Base-by-base conservation (phyloP, 1,139 yeast species). In the Arxiozyma bovina region DNA sequence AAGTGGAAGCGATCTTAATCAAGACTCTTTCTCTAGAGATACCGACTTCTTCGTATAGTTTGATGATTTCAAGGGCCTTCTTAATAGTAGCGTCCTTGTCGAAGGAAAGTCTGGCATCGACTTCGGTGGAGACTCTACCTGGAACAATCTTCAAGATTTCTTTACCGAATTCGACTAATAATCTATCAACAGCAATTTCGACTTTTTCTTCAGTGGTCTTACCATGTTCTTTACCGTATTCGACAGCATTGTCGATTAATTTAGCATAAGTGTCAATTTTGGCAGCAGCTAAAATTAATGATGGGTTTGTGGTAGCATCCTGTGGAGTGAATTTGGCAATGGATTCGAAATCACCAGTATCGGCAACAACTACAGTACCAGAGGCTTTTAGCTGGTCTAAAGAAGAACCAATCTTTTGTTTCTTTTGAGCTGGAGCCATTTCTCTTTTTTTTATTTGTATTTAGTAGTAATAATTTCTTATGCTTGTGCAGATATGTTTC, bases 251-350 rank as follows among this genome's bases (percentile, higher is more conserved):
- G 72, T 93, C 98, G 65, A 93, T 88, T 73, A 93, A 81, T 72
- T 82, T 79, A 61, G 96, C 85, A 77, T 93, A 93, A 70, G 86
- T 91, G 54, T 93, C 76, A 78, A 90, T 88, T 76, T 87, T 88
- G 59, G 98, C 72, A 60, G 99, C 99, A 62, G 98, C 98, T 69
- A 94, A 80, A 70, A 93, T 93, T 78, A 93, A 81, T 50, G 99
- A 91, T 64, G 99, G 99, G 80, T 93, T 93, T 74, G 99, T 93
- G 70, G 99, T 93, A 63, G 99, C 96, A 76, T 93, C 99, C 79
- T 93, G 98, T 65, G 99, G 99, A 69, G 93, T 89, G 80, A 87
- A 93, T 77, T 90, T 89, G 71, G 97, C 96, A 72, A 93, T 93
- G 63, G 94, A 85, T 74, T 90, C 98, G 72, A 93, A 93, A 76